These are phyloP conservation scores for Colletotrichum trifolii DNA, from an alignment of 2,329 filamentous ascomycete genomes.

Conservation along the genomic window DNA sequence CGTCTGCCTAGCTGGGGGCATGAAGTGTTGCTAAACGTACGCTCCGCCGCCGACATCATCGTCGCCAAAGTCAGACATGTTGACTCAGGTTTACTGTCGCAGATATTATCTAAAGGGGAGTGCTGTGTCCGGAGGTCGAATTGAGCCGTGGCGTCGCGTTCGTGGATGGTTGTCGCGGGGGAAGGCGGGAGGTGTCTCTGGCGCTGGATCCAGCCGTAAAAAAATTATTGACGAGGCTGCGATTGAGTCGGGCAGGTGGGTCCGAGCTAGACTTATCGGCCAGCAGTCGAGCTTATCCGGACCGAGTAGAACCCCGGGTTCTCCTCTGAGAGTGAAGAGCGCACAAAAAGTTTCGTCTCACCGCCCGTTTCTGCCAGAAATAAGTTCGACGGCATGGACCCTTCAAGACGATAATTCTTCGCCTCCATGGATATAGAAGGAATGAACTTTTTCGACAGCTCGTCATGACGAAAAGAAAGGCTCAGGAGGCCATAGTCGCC, in stretches of 20 bases:
- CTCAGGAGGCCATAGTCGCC: constrained; percentile 7
- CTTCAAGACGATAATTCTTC: constrained; percentile 2
- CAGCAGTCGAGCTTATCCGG: constrained; percentile 27
- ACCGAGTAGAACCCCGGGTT: constrained; percentile 24
- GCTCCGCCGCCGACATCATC: constrained; percentile 53
- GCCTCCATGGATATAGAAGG: constrained; percentile 8
- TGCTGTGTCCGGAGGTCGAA: neutral
- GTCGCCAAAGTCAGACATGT: constrained; percentile 81
- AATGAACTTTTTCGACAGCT: constrained; percentile 22
- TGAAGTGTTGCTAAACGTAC: constrained; percentile 26
- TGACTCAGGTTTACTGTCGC: constrained; percentile 28
- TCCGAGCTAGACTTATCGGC: constrained; percentile 28
- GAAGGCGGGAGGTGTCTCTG: constrained; percentile 5
- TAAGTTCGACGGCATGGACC: constrained; percentile 23
- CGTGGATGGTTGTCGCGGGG: constrained; percentile 23
- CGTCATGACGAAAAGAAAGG: constrained; percentile 36
- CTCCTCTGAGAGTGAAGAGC: neutral
- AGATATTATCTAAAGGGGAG: neutral
- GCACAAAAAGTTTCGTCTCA: constrained; percentile 35
- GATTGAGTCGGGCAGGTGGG: constrained; percentile 20
- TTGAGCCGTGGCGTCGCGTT: constrained; percentile 14
- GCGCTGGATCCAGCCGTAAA: constrained; percentile 33
- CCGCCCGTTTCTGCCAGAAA: constrained; percentile 33
- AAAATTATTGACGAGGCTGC: constrained; percentile 39
- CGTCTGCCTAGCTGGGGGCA: constrained; percentile 15